phyloP scores from a whole-genome alignment of 2,329 filamentous ascomycete species.

The Penicillium sp. region DNA sequence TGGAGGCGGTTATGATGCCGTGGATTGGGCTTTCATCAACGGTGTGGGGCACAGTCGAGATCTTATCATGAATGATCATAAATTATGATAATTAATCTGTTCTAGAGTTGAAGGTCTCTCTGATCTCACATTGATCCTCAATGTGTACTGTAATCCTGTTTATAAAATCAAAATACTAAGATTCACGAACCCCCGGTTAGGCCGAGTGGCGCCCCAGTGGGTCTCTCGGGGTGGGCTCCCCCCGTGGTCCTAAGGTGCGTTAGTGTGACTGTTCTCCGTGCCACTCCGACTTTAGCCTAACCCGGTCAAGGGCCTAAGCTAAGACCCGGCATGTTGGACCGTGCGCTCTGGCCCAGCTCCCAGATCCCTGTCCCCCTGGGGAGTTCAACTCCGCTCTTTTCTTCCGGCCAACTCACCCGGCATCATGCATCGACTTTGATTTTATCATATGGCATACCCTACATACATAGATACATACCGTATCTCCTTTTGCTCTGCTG shows the following conservation, averaged over 20 bases:
- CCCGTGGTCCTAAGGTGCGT: conserved; percentile 24
- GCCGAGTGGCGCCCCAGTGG: conserved; percentile 25
- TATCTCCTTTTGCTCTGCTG: not conserved
- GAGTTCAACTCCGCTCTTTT: conserved; percentile 5
- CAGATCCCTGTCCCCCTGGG: not conserved
- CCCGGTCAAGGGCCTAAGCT: conserved; percentile 19
- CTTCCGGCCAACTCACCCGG: conserved; percentile 16
- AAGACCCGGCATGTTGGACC: conserved; percentile 20
- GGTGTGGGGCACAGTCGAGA: conserved; percentile 1
- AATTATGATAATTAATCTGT: too few species aligned
- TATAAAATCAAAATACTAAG: not conserved
- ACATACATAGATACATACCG: not conserved
- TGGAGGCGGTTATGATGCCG: conserved; percentile 20
- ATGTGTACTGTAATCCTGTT: too few species aligned
- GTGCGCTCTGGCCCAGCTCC: conserved; percentile 14
- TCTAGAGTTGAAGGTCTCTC: too few species aligned
- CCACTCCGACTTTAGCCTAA: conserved; percentile 25
- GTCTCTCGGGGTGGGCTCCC: conserved; percentile 17
- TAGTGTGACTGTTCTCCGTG: conserved; percentile 28
- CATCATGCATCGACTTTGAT: conserved; percentile 11
- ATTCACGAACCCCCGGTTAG: conserved; percentile 18
- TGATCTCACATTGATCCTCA: not conserved
- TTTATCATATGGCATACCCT: not conserved
- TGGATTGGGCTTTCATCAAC: conserved; percentile 10
- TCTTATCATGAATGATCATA: not conserved